Evolutionary conservation across 2,329 filamentous ascomycete species (phyloP), one percentile per base, ranked within the genome.

Genomic region (Exophiala spinifera): DNA sequence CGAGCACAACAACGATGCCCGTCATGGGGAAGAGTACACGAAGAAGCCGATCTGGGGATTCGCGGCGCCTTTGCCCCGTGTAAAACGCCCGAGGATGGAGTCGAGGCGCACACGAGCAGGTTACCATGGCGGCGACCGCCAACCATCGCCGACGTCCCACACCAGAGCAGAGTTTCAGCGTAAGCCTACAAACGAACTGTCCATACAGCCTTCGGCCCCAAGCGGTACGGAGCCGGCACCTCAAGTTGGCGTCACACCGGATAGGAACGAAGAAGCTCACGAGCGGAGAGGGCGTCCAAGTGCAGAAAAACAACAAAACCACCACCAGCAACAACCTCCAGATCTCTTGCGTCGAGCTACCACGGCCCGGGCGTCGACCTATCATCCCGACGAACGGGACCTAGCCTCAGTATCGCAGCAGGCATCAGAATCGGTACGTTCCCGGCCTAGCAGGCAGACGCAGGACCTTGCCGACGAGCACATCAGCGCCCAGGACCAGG

Each of bases 401-500:
- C 17, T 13, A 19, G 15, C 34, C 15, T 25, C 17, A n/a, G n/a
- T 43, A 1, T 8, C 49, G 4, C 43, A 23, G 31, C 37, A 36
- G 19, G 43, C 25, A n/a, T n/a, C n/a, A 15, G 46, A 44, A 14
- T 40, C 31, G n/a, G 7, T 45, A 46, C 19, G 7, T 25, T 11
- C 15, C 10, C 15, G 33, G 19, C 31, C 33, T 19, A 48, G 6
- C 20, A 47, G 20, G 4, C 43, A 20, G 14, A 25, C 21, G 7
- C 53, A 39, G 20, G 15, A 52, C 6, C 33, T 56, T 7, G 21
- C 17, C 17, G 20, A 17, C 21, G 49, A 56, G 49, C 42, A 56
- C 28, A 51, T 56, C 44, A 56, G 54, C 37, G 54, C 54, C 13
- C 54, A 52, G 17, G 54, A 54, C 17, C 51, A 55, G 17, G 46